Base-by-base conservation (phyloP, 176 grass and related monocot genomes). In the Tillandsia leiboldiana region DNA sequence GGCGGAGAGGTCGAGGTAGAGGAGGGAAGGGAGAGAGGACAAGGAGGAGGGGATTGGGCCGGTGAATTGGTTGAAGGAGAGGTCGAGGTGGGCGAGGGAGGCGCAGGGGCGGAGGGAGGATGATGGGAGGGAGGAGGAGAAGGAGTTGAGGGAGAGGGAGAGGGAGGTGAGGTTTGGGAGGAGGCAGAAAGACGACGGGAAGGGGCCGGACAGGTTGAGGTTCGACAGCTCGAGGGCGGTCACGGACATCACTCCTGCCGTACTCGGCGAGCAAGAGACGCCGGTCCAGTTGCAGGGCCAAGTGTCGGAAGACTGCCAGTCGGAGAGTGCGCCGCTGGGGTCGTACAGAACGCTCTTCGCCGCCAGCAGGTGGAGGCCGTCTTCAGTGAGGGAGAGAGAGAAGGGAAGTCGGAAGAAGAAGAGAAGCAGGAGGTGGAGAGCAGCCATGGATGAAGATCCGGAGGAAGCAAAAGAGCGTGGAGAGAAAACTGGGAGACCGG, bases 231-330 rank as follows among this genome's bases (percentile, higher is more conserved):
- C 3, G 51, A 97, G 18, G 12, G 65, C 71, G 49, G 24, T 57
- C 29, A 92, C 79, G 49, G 69, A 67, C 10, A 51, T 14, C 10
- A 24, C 24, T 24, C 24, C 24, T 24, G 24, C 24, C 1, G 24
- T 24, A 1, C 24, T 24, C 24, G 24, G 1, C 24, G 50, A 2
- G 76, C 89, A 97, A 5, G 81, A 48, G 1, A 97, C 83, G 63
- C 81, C 78, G 51, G 79, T 63, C 93, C 93, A 97, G 69, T 74
- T 72, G 84, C 89, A 97, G 22, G 84, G 81, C 0, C 65, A 80
- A 11, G 53, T 51, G 68, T 64, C 64, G 15, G 10, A 14, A 8
- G 61, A 49, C 6, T 64, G 72, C 93, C 93, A 97, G 9, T 58
- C 33, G 49, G 74, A 56, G 48, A 97, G 89, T 48, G 58, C 70